Evolutionary conservation across 768 basidiomycete genomes (phyloP).

Genomic region (Amylocystis lapponica): DNA sequence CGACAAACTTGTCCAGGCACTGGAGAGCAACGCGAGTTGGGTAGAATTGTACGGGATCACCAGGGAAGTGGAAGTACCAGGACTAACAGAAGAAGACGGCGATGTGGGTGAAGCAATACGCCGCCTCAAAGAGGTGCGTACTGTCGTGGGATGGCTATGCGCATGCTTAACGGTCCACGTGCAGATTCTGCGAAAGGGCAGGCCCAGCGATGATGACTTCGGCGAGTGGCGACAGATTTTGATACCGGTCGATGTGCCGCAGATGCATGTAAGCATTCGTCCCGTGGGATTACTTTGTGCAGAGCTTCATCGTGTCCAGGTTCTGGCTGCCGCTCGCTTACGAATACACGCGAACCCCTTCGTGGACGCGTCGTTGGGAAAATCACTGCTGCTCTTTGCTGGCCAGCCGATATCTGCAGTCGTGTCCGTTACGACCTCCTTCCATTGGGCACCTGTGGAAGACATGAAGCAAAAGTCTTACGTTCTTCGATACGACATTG

Average conservation of each 20-base stretch:
- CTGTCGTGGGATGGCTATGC: not conserved
- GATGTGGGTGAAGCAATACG: constrained; percentile 20
- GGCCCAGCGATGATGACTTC: constrained; percentile 28
- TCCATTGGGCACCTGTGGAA: constrained; percentile 63
- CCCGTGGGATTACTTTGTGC: constrained; percentile 8
- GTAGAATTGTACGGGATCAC: constrained; percentile 65
- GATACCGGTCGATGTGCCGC: constrained; percentile 83
- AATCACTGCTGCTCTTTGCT: constrained; percentile 56
- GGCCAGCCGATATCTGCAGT: constrained; percentile 79
- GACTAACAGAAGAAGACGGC: constrained; percentile 25
- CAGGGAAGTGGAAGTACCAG: constrained; percentile 60
- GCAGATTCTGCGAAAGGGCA: constrained; percentile 35
- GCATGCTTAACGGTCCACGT: not conserved
- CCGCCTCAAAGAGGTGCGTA: constrained; percentile 27
- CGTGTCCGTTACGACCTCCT: constrained; percentile 63
- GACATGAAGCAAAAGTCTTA: constrained; percentile 38
- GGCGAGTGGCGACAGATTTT: constrained; percentile 65
- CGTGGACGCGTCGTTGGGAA: constrained; percentile 10
- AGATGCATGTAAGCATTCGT: constrained; percentile 57
- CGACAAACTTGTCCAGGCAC: constrained; percentile 45
- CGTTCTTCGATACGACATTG: constrained; percentile 72
- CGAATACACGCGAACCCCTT: constrained; percentile 38
- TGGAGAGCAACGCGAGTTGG: constrained; percentile 63
- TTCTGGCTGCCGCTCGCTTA: constrained; percentile 57
- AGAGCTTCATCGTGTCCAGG: constrained; percentile 32